These are phyloP conservation scores for Pythium rhizo-oryzae DNA, from an alignment of 352 stramenopile species.

Conservation along the genomic window DNA sequence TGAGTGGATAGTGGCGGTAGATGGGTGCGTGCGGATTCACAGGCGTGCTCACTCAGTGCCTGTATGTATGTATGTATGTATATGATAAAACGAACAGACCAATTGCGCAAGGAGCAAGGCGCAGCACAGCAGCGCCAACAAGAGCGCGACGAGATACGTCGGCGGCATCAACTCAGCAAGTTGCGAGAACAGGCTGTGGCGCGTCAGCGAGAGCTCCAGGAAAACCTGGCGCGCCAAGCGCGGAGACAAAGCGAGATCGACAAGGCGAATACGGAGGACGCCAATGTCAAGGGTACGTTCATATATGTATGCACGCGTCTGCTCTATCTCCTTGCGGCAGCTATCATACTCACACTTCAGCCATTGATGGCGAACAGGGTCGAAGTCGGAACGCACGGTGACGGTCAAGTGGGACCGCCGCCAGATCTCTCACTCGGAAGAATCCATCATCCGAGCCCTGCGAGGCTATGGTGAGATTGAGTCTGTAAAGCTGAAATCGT, in stretches of 20 bases:
- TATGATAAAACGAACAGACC: slow-evolving; percentile 35
- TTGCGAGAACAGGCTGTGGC: slow-evolving; percentile 56
- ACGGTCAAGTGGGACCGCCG: slow-evolving; percentile 79
- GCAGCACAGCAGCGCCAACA: slow-evolving; percentile 45
- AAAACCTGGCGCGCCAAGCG: slow-evolving; percentile 47
- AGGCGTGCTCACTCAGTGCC: too few species aligned
- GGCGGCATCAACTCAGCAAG: slow-evolving; percentile 53
- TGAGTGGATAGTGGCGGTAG: background rate
- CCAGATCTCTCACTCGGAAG: slow-evolving; percentile 71
- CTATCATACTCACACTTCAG: background rate
- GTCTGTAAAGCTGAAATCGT: slow-evolving; percentile 67
- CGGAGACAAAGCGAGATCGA: slow-evolving; percentile 38
- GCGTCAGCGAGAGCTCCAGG: slow-evolving; percentile 57
- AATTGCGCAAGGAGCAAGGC: slow-evolving; percentile 60
- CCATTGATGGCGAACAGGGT: slow-evolving; percentile 11
- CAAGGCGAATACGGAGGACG: slow-evolving; percentile 23
- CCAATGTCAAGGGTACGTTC: slow-evolving; percentile 1
- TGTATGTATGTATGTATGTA: background rate
- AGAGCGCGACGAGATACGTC: slow-evolving; percentile 19
- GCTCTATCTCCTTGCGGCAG: background rate
- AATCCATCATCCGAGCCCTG: slow-evolving; percentile 63
- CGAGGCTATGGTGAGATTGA: slow-evolving; percentile 70
- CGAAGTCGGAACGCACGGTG: slow-evolving; percentile 75
- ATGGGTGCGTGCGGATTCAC: too few species aligned
- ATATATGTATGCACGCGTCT: background rate